Evolutionary conservation across 2,329 filamentous ascomycete species (phyloP).

Genomic region (Aspergillus versicolor): DNA sequence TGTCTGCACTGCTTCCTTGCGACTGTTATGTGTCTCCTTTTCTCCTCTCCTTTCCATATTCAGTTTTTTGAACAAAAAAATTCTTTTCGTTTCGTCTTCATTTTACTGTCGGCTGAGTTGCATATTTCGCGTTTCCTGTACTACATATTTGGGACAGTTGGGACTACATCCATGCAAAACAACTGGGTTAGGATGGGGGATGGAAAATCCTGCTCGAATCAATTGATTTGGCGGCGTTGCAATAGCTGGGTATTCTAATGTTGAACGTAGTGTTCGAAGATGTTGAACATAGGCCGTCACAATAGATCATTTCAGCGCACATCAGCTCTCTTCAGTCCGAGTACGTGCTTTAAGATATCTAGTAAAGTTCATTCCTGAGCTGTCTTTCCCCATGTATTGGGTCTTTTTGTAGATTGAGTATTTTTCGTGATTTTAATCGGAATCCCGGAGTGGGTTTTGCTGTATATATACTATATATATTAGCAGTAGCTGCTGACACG

Average conservation of each 20-base stretch:
- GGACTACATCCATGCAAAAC: slow-evolving; percentile 22
- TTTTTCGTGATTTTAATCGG: too few species aligned
- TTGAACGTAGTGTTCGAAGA: too few species aligned
- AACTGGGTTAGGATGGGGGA: slow-evolving; percentile 22
- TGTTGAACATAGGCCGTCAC: too few species aligned
- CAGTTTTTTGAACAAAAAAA: slow-evolving; percentile 19
- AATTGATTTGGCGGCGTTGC: slow-evolving; percentile 22
- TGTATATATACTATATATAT: not conserved
- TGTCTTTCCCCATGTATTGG: too few species aligned
- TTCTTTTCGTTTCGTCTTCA: slow-evolving; percentile 11
- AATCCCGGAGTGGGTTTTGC: too few species aligned
- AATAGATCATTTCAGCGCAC: too few species aligned
- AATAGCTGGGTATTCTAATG: not conserved
- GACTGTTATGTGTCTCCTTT: slow-evolving; percentile 16
- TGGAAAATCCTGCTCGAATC: slow-evolving; percentile 18
- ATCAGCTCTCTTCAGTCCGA: too few species aligned
- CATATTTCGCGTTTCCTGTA: slow-evolving; percentile 25
- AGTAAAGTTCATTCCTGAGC: too few species aligned
- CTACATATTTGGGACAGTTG: slow-evolving; percentile 26
- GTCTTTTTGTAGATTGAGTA: too few species aligned
- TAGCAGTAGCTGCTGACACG: not conserved
- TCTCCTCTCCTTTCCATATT: slow-evolving; percentile 16
- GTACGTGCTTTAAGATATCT: too few species aligned
- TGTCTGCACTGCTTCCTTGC: slow-evolving; percentile 17
- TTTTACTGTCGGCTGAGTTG: slow-evolving; percentile 23